Evolutionary conservation across 2,329 filamentous ascomycete species (phyloP).

Genomic region (Truncatella angustata): DNA sequence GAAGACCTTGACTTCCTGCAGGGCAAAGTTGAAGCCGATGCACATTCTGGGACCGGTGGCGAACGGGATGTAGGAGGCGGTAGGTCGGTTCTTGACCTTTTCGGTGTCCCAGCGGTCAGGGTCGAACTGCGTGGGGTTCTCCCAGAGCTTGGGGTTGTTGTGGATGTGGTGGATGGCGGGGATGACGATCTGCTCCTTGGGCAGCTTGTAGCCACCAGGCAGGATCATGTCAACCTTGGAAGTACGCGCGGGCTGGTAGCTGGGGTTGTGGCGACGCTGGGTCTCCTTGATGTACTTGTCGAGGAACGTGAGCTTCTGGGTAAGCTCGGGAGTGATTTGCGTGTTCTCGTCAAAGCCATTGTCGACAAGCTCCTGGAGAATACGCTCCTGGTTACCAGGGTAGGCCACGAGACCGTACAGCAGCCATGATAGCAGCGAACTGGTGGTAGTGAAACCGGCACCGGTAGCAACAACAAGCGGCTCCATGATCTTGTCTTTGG

Average conservation of each 20-base stretch:
- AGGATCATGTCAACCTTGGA: slow-evolving; percentile 54
- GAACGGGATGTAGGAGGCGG: slow-evolving; percentile 57
- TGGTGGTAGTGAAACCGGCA: slow-evolving; percentile 61
- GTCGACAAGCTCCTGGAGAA: slow-evolving; percentile 58
- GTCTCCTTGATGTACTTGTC: slow-evolving; percentile 62
- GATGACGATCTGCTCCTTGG: slow-evolving; percentile 51
- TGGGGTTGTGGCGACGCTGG: slow-evolving; percentile 58
- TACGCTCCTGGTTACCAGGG: slow-evolving; percentile 51
- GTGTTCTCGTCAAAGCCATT: slow-evolving; percentile 41
- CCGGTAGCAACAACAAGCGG: slow-evolving; percentile 50
- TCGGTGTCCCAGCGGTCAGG: slow-evolving; percentile 59
- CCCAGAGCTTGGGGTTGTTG: slow-evolving; percentile 55
- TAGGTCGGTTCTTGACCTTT: slow-evolving; percentile 48
- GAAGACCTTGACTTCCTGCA: slow-evolving; percentile 60
- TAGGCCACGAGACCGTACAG: slow-evolving; percentile 54
- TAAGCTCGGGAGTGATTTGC: slow-evolving; percentile 44
- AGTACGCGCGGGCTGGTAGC: slow-evolving; percentile 59
- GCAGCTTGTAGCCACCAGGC: slow-evolving; percentile 57
- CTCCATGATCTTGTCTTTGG: slow-evolving; percentile 36
- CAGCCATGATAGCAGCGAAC: slow-evolving; percentile 56
- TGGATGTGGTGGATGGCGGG: slow-evolving; percentile 50
- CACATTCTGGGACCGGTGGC: slow-evolving; percentile 56
- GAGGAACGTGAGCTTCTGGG: slow-evolving; percentile 47
- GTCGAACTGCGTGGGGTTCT: slow-evolving; percentile 56
- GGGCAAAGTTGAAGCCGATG: slow-evolving; percentile 64